Evolutionary conservation across 306 rosid genomes (phyloP), one percentile per base, ranked within the genome.

Genomic region (Lagenaria siceraria): DNA sequence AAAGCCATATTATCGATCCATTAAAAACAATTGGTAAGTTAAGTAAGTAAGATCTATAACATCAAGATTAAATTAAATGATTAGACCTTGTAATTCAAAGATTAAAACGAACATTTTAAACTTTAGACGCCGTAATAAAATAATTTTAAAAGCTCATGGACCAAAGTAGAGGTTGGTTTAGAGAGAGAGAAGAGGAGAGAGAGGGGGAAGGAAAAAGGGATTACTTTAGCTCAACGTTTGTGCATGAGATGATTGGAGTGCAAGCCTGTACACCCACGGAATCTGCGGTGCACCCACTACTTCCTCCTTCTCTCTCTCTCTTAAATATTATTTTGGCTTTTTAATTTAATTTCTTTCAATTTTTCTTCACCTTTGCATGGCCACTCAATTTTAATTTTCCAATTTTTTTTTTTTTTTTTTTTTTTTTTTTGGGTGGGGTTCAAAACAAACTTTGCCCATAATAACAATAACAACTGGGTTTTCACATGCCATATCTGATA

Each of bases 201-300:
- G 55, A 66, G 71, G 15, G 61, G 82, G 79, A 82, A 78, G 81
- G 3, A 8, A 42, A 42, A 76, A 79, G n/a, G 75, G 79, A 82
- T 89, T 82, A 89, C 90, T 46, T 33, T 33, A 33, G 36, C 6
- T 33, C 6, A 33, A 33, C 6, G 36, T 0, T 5, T 46, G 86
- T 85, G 89, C 78, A 81, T 70, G 80, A 70, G 88, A 89, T 89
- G 93, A 86, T 90, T 87, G 93, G 89, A 90, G 88, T 87, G 97
- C 94, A 87, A 90, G 96, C 74, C 96, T 92, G 92, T 87, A 90
- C 84, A 90, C 84, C 87, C 92, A 85, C 93, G 93, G 96, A 90
- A 86, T 88, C 88, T 86, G 87, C 96, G 93, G 89, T 84, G 93
- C 86, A 80, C 83, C 90, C 83, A 49, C 76, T 63, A 7, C 46